Conservation (phyloP, 805 yeast genomes). For the Hanseniaspora vineae region DNA sequence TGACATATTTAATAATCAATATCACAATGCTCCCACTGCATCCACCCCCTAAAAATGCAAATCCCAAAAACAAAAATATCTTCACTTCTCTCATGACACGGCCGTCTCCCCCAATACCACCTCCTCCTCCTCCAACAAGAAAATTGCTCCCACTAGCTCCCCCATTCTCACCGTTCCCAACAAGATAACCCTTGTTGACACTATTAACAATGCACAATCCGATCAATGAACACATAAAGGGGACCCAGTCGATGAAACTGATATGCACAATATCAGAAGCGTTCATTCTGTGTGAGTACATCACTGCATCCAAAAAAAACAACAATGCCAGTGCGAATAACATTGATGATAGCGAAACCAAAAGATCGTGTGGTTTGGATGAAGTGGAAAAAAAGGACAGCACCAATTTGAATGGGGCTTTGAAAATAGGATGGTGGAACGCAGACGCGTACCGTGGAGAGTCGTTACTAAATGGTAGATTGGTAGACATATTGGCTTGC, state of each 20-base stretch:
- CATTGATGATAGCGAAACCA: slow-evolving; percentile 68
- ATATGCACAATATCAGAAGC: slow-evolving; percentile 71
- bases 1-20: slow-evolving; percentile 71
- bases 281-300: slow-evolving; percentile 73
- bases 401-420: slow-evolving; percentile 29
- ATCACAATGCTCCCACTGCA: slow-evolving; percentile 86
- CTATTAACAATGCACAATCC: slow-evolving; percentile 71
- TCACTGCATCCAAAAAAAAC: slow-evolving; percentile 78
- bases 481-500: too few relatives aligned
- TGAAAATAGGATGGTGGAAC: not conserved
- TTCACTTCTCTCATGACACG: slow-evolving; percentile 73
- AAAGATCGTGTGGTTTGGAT: slow-evolving; percentile 52
- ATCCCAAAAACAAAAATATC: slow-evolving; percentile 80
- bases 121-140: slow-evolving; percentile 27
- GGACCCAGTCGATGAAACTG: slow-evolving; percentile 91
- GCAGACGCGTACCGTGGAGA: not conserved
- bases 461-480: not conserved
- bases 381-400: slow-evolving; percentile 67
- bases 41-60: slow-evolving; percentile 87
- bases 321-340: slow-evolving; percentile 80
- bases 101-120: slow-evolving; percentile 12
- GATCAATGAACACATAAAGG: slow-evolving; percentile 71
- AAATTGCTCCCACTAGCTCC: slow-evolving; percentile 18
- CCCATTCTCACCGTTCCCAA: slow-evolving; percentile 23
- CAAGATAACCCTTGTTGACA: slow-evolving; percentile 28